Conservation (phyloP, 768 basidiomycete genomes). For the Mrakia frigida region DNA sequence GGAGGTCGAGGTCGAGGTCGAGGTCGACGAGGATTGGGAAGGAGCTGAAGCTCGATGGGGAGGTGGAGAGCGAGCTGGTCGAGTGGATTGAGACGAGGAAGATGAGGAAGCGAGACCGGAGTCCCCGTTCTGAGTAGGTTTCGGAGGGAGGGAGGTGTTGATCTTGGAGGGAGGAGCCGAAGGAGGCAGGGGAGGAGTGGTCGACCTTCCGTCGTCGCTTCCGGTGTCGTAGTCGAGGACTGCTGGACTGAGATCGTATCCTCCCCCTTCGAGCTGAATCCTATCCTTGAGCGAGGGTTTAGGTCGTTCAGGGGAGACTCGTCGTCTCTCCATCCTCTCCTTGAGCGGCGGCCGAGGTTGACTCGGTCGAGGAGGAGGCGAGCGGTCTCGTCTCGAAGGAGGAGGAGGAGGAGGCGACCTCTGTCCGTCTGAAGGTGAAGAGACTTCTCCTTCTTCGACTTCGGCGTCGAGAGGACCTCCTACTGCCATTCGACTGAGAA, state of each 20-base stretch:
- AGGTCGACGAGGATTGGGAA: too few relatives aligned
- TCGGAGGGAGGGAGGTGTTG: background rate
- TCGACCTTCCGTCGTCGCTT: background rate
- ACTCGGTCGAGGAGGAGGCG: too few relatives aligned
- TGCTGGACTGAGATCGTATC: slow-evolving; percentile 1
- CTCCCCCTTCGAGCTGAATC: background rate
- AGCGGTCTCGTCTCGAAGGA: background rate
- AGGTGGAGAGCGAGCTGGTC: background rate
- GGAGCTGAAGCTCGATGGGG: background rate
- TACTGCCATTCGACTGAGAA: slow-evolving; percentile 8
- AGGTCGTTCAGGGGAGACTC: background rate
- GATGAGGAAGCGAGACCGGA: background rate
- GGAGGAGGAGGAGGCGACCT: background rate
- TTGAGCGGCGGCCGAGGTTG: too few relatives aligned
- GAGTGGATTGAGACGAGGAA: background rate
- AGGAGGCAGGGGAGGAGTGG: background rate
- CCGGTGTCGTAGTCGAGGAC: slow-evolving; percentile 8
- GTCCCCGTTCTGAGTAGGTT: background rate
- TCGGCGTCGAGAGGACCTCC: slow-evolving; percentile 4
- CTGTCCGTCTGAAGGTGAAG: background rate
- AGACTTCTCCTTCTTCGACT: slow-evolving; percentile 16
- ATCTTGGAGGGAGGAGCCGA: background rate
- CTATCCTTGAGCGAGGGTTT: slow-evolving; percentile 7
- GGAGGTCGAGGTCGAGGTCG: too few relatives aligned
- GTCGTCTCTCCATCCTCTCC: background rate